Evolutionary conservation across 1,284 basidiomycete genomes (phyloP).

Genomic region (Mycosarcoma mackinlayi): DNA sequence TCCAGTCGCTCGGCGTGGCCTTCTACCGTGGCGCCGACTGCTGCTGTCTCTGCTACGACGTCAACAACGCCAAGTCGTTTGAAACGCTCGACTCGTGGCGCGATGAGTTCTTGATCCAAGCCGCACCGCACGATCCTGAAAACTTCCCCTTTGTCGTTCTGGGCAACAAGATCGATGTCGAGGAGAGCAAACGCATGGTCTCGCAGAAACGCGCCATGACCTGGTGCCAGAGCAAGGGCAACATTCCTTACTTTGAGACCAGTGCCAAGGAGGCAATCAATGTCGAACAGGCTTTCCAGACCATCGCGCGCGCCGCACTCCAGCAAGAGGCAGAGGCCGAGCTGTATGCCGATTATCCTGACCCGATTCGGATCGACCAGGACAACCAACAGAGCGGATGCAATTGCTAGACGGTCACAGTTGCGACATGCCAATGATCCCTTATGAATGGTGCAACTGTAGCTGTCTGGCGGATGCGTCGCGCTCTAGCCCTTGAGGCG

Average conservation of each 20-base stretch:
- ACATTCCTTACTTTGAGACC: conserved; percentile 99
- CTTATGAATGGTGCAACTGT: too few relatives aligned
- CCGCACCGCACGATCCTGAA: conserved; percentile 97
- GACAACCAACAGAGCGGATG: conserved; percentile 91
- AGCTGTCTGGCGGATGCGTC: too few relatives aligned
- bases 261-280: conserved; percentile 99
- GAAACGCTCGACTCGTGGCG: conserved; percentile 75
- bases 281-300: conserved; percentile 99
- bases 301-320: conserved; percentile 96
- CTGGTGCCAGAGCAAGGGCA: conserved; percentile 99
- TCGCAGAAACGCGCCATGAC: conserved; percentile 99
- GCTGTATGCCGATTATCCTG: conserved; percentile 96
- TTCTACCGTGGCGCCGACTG: conserved; percentile 99
- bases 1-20: conserved; percentile 97
- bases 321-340: conserved; percentile 97
- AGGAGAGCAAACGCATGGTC: conserved; percentile 98
- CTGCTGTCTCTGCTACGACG: conserved; percentile 94
- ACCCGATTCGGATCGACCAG: conserved; percentile 96
- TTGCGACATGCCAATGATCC: too few relatives aligned
- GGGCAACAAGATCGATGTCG: conserved; percentile 99
- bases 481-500: too few relatives aligned
- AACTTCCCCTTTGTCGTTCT: conserved; percentile 94
- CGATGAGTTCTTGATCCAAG: conserved; percentile 73
- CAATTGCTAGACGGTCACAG: conserved; percentile 76
- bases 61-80: conserved; percentile 97